Evolutionary conservation across 768 basidiomycete genomes (phyloP).

Genomic region (Cyathus striatus): DNA sequence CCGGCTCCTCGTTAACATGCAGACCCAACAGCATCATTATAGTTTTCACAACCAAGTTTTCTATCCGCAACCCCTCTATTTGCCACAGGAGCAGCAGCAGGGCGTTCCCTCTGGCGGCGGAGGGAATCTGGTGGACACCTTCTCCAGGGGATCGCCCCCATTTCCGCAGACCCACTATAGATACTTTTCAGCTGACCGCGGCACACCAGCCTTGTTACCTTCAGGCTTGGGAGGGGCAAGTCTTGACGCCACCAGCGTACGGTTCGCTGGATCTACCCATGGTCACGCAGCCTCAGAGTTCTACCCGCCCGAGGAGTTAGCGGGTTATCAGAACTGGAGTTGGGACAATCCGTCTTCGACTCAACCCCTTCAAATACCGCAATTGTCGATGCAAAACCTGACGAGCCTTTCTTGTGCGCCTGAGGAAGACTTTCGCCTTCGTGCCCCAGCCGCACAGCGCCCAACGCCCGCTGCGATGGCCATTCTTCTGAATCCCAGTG

Average conservation of each 20-base stretch:
- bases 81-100: no score
- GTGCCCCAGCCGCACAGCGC: conserved; percentile 33
- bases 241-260: conserved; percentile 39
- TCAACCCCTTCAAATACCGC: conserved; percentile 22
- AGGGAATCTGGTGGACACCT: conserved; percentile 29
- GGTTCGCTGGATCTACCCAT: conserved; percentile 31
- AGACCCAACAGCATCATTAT: conserved; percentile 28
- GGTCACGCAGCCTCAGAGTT: conserved; percentile 16
- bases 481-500: conserved; percentile 32
- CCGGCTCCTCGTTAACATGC: conserved; percentile 26
- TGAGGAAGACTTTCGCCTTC: conserved; percentile 18
- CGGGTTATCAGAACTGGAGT: conserved; percentile 25
- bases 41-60: conserved; percentile 21
- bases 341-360: conserved; percentile 15
- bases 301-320: conserved; percentile 35
- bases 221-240: conserved; percentile 24
- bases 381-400: no score
- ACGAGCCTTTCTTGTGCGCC: no score
- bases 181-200: conserved; percentile 38
- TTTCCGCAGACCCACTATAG: conserved; percentile 40
- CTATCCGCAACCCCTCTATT: conserved; percentile 15
- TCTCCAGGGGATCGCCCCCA: conserved; percentile 45
- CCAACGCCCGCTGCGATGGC: conserved; percentile 46
- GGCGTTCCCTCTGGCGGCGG: conserved; percentile 24
- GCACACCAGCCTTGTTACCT: conserved; percentile 26